Evolutionary conservation across 805 yeast species (phyloP).

Genomic region (Starmerella asiatica): DNA sequence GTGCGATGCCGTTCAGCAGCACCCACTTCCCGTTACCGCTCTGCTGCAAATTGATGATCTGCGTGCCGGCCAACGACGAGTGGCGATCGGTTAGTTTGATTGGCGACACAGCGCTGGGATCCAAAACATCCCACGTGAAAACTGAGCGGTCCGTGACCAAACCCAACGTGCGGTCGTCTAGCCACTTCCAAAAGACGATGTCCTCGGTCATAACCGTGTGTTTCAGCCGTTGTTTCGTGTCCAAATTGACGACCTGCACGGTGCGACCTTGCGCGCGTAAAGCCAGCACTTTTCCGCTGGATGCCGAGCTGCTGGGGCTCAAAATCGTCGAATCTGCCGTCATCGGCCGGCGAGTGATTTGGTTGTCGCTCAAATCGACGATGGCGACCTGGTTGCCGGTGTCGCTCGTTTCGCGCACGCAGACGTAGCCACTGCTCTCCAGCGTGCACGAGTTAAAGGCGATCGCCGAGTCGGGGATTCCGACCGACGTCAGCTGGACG

Average conservation of each 20-base stretch:
- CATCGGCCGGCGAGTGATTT: constrained; percentile 81
- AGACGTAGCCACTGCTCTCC: constrained; percentile 83
- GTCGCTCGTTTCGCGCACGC: constrained; percentile 37
- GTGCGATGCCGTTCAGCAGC: constrained; percentile 88
- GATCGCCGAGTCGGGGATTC: constrained; percentile 70
- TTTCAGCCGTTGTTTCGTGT: constrained; percentile 76
- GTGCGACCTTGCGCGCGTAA: constrained; percentile 94
- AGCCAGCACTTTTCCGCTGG: constrained; percentile 61
- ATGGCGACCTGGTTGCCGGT: constrained; percentile 72
- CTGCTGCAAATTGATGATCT: constrained; percentile 79
- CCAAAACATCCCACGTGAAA: constrained; percentile 72
- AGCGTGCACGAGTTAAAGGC: constrained; percentile 90
- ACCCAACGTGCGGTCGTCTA: constrained; percentile 58
- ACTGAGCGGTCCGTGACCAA: constrained; percentile 66
- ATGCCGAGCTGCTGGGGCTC: constrained; percentile 49
- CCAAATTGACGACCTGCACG: constrained; percentile 77
- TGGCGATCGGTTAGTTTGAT: constrained; percentile 70
- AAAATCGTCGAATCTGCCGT: constrained; percentile 94
- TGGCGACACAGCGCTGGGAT: constrained; percentile 69
- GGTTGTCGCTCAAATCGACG: constrained; percentile 66
- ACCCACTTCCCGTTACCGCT: constrained; percentile 79
- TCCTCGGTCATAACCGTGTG: constrained; percentile 77
- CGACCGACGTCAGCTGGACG: constrained; percentile 73
- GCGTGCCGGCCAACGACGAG: constrained; percentile 57
- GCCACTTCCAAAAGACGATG: constrained; percentile 93